Base-by-base conservation (phyloP, 177 flowering plant genomes). In the Vitis hybrid region DNA sequence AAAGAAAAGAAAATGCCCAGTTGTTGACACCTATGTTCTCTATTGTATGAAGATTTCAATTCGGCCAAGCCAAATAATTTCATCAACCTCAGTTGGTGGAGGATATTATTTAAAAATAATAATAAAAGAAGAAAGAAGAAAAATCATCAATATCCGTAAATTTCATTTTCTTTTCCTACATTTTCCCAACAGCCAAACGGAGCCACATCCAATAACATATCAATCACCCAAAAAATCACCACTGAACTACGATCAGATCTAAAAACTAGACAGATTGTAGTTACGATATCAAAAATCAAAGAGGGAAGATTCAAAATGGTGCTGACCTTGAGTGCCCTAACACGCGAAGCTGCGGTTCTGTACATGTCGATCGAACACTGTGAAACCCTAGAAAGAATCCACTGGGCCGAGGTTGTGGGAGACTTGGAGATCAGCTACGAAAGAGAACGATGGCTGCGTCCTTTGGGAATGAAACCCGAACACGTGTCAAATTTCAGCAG, bases 341-440 rank as follows among this genome's bases (percentile, higher is more conserved):
- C 77, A 2, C 83, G 81, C 3, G 83, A 84, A 67, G 82, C 79
- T 39, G 80, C 74, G 50, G 71, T 64, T 73, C 81, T 68, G 76
- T 77, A 80, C 84, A 82, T 83, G 83, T 70, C 58, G 72, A 65
- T 65, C 56, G 69, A 31, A 56, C 62, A 22, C 57, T 9, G 53
- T 3, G 53, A 66, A 71, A 66, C 62, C 74, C 77, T 70, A 66
- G 66, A 52, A 29, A 29, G 65, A 61, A 7, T 12, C 31, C n/a
- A 18, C 29, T 56, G 31, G 69, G 10, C 52, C 51, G 52, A 56
- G 70, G 16, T 48, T 66, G 59, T 66, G 33, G 66, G 29, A 50
- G 33, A 51, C n/a, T 51, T 15, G 0, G 33, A 51, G 56, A 51
- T 39, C 48, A 39, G 1, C 48, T 39, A 39, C 48, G 48, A 39